These are phyloP conservation scores for Cystofilobasidium ferigula DNA, from an alignment of 768 basidiomycete species.

Conservation along the genomic window DNA sequence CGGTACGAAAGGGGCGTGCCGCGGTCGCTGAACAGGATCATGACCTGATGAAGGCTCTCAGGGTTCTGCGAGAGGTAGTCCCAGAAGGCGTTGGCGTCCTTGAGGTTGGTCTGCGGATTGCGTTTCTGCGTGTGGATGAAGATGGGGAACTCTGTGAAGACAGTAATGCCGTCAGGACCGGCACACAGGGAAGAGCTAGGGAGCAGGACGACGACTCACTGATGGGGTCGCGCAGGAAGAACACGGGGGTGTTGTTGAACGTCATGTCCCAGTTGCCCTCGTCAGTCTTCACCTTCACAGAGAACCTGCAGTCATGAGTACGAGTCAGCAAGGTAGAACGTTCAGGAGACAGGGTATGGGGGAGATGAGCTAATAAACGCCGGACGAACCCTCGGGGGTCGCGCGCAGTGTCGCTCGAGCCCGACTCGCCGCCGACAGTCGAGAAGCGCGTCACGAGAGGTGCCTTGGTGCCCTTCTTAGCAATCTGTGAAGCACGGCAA, in stretches of 20 bases:
- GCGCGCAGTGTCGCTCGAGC: constrained; percentile 41
- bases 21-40: constrained; percentile 43
- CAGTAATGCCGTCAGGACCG: constrained; percentile 5
- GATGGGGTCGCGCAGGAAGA: constrained; percentile 28
- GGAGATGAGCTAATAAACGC: too few relatives aligned
- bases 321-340: neutral
- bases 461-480: constrained; percentile 18
- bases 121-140: constrained; percentile 45
- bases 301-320: neutral
- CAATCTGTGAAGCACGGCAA: constrained; percentile 13
- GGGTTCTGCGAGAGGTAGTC: constrained; percentile 48
- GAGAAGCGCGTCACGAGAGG: constrained; percentile 37
- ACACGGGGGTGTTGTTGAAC: constrained; percentile 35
- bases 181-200: neutral
- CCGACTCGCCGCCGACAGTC: constrained; percentile 44
- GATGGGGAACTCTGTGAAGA: constrained; percentile 41
- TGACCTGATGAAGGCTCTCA: constrained; percentile 43
- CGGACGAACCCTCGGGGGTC: constrained; percentile 23
- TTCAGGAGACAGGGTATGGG: neutral
- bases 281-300: constrained; percentile 43
- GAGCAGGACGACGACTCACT: neutral
- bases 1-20: constrained; percentile 49
- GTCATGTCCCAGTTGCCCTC: constrained; percentile 44
- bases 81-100: constrained; percentile 57
- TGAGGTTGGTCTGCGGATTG: constrained; percentile 83